A percentile compares a stretch with the other conserved stretches of the same genome.
These are phyloP conservation scores for Lentinula guzmanii DNA, from an alignment of 768 basidiomycete species.

Conservation along the genomic window DNA sequence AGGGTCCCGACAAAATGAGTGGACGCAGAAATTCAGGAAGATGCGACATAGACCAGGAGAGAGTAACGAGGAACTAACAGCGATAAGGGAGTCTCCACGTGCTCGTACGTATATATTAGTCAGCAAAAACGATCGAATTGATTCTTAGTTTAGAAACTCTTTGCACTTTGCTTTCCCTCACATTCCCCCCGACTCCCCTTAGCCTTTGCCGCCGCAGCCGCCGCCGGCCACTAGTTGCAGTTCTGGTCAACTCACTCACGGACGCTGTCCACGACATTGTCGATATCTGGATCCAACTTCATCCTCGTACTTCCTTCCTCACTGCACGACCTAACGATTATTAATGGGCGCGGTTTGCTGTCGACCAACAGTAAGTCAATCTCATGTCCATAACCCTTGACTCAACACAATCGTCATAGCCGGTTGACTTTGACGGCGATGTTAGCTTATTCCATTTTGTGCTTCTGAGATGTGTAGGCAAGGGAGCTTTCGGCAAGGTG, in stretches of 20 bases:
- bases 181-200: background rate
- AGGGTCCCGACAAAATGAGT: conserved; percentile 85
- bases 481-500: conserved; percentile 98
- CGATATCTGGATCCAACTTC: background rate
- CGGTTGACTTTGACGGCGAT: conserved; percentile 93
- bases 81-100: background rate
- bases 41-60: background rate
- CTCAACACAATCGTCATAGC: conserved; percentile 36
- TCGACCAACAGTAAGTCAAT: conserved; percentile 59
- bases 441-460: conserved; percentile 97
- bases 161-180: background rate
- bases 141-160: background rate
- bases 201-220: conserved; percentile 1
- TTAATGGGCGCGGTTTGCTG: conserved; percentile 83
- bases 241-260: conserved; percentile 2
- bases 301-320: background rate
- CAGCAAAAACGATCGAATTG: background rate
- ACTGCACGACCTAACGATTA: conserved; percentile 1
- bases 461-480: conserved; percentile 92
- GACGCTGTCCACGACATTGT: conserved; percentile 1
- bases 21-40: conserved; percentile 55
- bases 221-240: conserved; percentile 4
- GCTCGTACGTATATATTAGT: background rate
- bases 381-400: background rate
- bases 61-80: background rate